Base-by-base conservation (phyloP, 2,329 filamentous ascomycete genomes). In the Metarhizium robertsii region DNA sequence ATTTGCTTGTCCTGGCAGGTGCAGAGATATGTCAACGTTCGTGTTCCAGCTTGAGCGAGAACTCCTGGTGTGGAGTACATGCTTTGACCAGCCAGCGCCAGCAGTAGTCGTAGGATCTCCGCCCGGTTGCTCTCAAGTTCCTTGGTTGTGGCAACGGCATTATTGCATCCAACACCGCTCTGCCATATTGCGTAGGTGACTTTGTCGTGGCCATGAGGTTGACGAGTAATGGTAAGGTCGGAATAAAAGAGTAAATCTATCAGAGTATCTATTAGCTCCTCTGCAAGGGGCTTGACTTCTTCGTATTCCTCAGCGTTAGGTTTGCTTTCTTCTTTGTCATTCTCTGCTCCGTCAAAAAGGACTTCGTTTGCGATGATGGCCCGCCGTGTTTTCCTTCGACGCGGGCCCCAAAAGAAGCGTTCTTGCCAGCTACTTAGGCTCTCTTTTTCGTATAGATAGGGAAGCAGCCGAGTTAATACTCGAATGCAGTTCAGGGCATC, bases 121-220 rank as follows among this genome's bases (percentile, higher is more conserved):
- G 88, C 91, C 57, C 94, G 84, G 70, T 96, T 96, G 73, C 81
- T 95, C 73, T 99, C 94, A 57, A 90, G 87, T 64, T 97, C 92
- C 69, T 90, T 95, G 53, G 86, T 96, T 3, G 91, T 92, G 10
- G 86, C 86, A 62, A 95, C 85, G 5, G 91, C 84, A 16, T 88
- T 89, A 69, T 96, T 95, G 75, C 92, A 97, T 14, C 94, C 94
- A 34, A 99, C 92, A 50, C 94, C 94, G 66, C 90, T 97, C 73
- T 96, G 91, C 94, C 94, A 99, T 67, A 99, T 97, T 54, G 90
- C 87, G 71, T 94, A 96, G 7, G 87, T 88, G 55, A 96, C 88
- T 69, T 94, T 95, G 59, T 81, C 80, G 66, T 87, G 90, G 54
- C 83, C 83, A 55, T 84, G 79, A 14, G 84, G 79, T 46, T 88